Evolutionary conservation across 2,329 filamentous ascomycete species (phyloP).

Genomic region (Fusarium sp.): DNA sequence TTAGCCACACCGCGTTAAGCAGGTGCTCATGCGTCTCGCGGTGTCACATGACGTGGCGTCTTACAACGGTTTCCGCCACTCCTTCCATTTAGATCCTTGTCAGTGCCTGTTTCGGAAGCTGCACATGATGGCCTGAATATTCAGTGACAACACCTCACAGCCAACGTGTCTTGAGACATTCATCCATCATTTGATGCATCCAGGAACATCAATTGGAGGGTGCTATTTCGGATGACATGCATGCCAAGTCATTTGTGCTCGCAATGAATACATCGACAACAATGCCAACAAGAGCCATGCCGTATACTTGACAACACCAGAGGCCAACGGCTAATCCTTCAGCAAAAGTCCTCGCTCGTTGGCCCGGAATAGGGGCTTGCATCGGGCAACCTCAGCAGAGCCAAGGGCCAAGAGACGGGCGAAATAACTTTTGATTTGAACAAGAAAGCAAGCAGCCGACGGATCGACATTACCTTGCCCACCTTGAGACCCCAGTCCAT

Average conservation of each 20-base stretch:
- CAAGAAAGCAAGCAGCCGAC: constrained; percentile 25
- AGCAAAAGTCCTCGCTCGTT: constrained; percentile 19
- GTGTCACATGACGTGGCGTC: constrained; percentile 41
- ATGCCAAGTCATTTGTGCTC: not conserved
- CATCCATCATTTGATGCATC: not conserved
- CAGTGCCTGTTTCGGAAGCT: not conserved
- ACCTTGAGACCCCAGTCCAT: not conserved
- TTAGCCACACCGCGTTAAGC: constrained; percentile 37
- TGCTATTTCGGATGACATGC: not conserved
- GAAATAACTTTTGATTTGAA: constrained; percentile 34
- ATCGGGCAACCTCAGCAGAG: constrained; percentile 17
- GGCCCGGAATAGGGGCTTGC: constrained; percentile 25
- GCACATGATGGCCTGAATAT: not conserved
- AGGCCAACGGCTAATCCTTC: not conserved
- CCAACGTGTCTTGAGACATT: not conserved
- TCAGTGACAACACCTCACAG: not conserved
- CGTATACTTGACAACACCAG: not conserved
- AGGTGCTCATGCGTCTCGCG: constrained; percentile 18
- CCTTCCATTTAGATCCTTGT: not conserved
- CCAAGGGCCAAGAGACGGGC: constrained; percentile 32
- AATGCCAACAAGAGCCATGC: constrained; percentile 4
- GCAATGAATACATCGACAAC: not conserved
- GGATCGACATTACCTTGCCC: constrained; percentile 38
- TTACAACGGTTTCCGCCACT: not conserved
- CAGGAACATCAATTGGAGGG: not conserved